These are phyloP conservation scores for Orychophragmus violaceus DNA, from an alignment of 345 rosid species.

Conservation along the genomic window DNA sequence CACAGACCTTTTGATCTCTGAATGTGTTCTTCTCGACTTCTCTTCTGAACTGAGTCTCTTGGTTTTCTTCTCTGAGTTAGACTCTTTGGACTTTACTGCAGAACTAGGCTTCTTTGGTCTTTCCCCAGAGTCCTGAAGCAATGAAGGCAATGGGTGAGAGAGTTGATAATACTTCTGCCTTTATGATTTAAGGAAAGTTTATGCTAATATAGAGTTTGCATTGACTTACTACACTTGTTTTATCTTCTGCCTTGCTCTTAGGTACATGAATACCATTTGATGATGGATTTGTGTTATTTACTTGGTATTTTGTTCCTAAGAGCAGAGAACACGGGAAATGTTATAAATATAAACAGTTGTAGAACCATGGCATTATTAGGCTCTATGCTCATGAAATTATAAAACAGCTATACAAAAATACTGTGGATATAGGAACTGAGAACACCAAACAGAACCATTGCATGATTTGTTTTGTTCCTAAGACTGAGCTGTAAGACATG, in stretches of 20 bases:
- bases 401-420: not conserved
- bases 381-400: not conserved
- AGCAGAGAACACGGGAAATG: not conserved
- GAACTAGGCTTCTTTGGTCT: conserved; percentile 22
- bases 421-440: not conserved
- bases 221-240: conserved; percentile 12
- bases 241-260: conserved; percentile 13
- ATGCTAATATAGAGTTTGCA: not conserved
- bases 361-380: not conserved
- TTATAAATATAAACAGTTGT: not conserved
- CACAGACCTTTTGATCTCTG: not conserved
- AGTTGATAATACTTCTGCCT: not conserved
- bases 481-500: not conserved
- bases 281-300: not conserved
- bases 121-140: conserved; percentile 14
- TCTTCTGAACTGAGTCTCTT: not conserved
- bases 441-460: not conserved
- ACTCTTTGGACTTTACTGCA: conserved; percentile 9
- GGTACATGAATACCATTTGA: not conserved
- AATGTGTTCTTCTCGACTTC: not conserved
- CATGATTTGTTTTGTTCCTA: not conserved
- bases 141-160: not conserved
- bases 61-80: conserved; percentile 21
- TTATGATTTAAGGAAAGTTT: not conserved
- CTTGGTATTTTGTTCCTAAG: conserved; percentile 32